phyloP scores from a whole-genome alignment of 768 basidiomycete species.

The Candolleomyces eurysporus region DNA sequence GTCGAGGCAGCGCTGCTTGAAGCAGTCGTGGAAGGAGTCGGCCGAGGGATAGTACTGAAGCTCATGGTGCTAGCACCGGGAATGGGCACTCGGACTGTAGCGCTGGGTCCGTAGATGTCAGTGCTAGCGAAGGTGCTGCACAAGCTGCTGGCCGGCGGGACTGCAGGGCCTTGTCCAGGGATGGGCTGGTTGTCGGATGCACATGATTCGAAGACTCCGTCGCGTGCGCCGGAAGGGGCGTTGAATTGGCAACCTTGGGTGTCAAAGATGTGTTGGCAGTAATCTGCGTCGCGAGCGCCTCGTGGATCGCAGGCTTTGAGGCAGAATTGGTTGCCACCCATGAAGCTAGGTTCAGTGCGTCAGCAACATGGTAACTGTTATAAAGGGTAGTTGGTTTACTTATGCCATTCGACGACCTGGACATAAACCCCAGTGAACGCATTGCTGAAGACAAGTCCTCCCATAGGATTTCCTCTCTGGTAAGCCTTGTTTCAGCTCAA shows the following conservation, averaged over 20 bases:
- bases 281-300: constrained; percentile 37
- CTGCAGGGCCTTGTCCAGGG: constrained; percentile 34
- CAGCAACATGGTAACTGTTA: not conserved
- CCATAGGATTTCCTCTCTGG: constrained; percentile 54
- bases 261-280: constrained; percentile 63
- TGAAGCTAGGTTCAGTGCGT: constrained; percentile 1
- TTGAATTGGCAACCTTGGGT: constrained; percentile 63
- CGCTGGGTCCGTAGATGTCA: constrained; percentile 20
- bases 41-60: not conserved
- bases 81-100: constrained; percentile 6
- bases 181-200: constrained; percentile 7
- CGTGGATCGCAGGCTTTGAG: constrained; percentile 58
- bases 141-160: constrained; percentile 37
- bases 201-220: constrained; percentile 43
- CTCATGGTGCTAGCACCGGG: constrained; percentile 4
- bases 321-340: constrained; percentile 41
- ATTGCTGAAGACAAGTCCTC: constrained; percentile 39
- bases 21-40: not conserved
- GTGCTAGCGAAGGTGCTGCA: constrained; percentile 30
- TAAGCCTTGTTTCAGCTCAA: not conserved
- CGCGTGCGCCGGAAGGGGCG: constrained; percentile 51
- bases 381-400: constrained; percentile 27
- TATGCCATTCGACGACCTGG: constrained; percentile 59
- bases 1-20: constrained; percentile 37
- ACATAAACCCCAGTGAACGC: constrained; percentile 23